Base-by-base conservation (phyloP, 2,329 filamentous ascomycete species). In the Verticillium longisporum region DNA sequence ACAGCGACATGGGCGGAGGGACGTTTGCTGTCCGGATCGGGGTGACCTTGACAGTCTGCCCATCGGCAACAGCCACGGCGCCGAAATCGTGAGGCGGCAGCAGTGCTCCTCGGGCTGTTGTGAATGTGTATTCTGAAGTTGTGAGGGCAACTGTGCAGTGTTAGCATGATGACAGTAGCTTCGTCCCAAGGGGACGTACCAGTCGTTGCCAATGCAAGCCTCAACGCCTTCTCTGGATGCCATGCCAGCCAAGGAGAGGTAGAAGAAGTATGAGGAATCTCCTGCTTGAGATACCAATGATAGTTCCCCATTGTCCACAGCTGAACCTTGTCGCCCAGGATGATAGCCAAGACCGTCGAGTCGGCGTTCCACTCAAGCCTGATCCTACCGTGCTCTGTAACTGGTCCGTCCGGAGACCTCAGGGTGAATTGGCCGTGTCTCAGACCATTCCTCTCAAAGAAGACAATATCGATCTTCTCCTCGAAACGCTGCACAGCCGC, bases 221-320 rank as follows among this genome's bases (percentile, higher is more conserved):
- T 84, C 37, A 97, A 77, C 3, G 92, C 78, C 72, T 90, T 92
- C 71, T 98, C 95, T 1, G 91, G 85, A 72, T 99, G 92, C 95
- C 95, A 99, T 1, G 78, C 71, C n/a, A 85, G 65, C 45, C 71
- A 67, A 56, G 69, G 58, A 45, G 74, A 68, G 3, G 68, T 66
- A 13, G 67, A 68, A 7, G 72, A 68, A 7, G 72, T 67, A 6
- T 82, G 76, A 6, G 78, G 75, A 6, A 97, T 80, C 71, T 97
- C 92, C 72, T 97, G 92, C 77, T 99, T 99, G 15, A 99, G 80
- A 73, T 98, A 98, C 85, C 95, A 99, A 72, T 98, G 91, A 68
- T 99, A 99, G 73, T 99, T 99, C 21, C 92, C 90, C 83, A 89
- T 97, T 0, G 92, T 97, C 95, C 95, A 99, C 1, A 99, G 78